A percentile compares a stretch with the other conserved stretches of the same genome.
phyloP scores from a whole-genome alignment of 345 rosid species.

The Pistacia integerrima region DNA sequence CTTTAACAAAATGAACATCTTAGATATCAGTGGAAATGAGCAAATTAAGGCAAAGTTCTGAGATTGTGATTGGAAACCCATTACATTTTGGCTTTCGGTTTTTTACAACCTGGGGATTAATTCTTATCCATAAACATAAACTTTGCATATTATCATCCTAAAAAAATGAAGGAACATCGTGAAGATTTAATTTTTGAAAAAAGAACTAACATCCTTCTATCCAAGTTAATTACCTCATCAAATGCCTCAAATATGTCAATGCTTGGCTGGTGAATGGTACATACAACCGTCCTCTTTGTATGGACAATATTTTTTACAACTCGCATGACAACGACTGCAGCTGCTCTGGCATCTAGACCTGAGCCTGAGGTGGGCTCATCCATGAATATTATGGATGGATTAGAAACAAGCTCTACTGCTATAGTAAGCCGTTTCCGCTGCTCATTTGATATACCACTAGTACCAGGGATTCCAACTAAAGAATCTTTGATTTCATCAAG shows the following conservation, averaged over 20 bases:
- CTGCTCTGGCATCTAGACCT: constrained; percentile 72
- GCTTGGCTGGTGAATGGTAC: constrained; percentile 72
- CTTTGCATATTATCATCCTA: too few species aligned
- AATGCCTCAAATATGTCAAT: constrained; percentile 60
- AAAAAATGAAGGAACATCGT: neutral
- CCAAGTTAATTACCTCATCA: constrained; percentile 43
- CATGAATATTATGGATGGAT: constrained; percentile 64
- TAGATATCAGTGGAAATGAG: too few species aligned
- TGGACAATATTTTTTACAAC: constrained; percentile 51
- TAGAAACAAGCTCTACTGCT: constrained; percentile 64
- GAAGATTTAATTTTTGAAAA: neutral
- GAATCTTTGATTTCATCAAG: constrained; percentile 50
- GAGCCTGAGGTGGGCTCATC: constrained; percentile 66
- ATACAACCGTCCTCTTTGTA: constrained; percentile 51
- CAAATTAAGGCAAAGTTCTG: too few species aligned
- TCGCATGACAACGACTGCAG: constrained; percentile 66
- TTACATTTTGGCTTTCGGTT: neutral
- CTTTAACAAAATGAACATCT: too few species aligned
- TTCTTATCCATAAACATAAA: neutral
- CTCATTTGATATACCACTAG: constrained; percentile 54
- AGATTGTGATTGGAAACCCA: neutral
- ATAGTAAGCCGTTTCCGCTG: constrained; percentile 59
- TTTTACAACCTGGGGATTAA: neutral
- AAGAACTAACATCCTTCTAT: neutral
- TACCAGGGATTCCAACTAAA: constrained; percentile 52